Percentiles rank a stretch among this genome's conserved stretches.
Evolutionary conservation across 495 filamentous ascomycete species (phyloP).

Genomic region (Podospora fimiseda): DNA sequence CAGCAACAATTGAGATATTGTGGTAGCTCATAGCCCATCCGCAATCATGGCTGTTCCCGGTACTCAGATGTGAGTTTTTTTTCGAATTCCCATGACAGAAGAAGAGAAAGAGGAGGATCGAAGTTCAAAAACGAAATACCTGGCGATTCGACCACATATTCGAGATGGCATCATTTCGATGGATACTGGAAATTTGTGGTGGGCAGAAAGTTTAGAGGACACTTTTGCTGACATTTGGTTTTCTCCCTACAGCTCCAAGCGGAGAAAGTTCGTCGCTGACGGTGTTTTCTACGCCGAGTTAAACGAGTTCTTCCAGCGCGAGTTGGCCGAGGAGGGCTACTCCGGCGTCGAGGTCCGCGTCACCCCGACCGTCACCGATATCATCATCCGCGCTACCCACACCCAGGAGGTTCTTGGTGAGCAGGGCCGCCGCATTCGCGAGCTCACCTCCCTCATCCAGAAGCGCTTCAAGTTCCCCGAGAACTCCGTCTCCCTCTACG

Average conservation of each 20-base stretch:
- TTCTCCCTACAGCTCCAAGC: conserved; percentile 67
- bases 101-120: no score
- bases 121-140: no score
- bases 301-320: conserved; percentile 99
- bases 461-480: conserved; percentile 99
- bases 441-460: conserved; percentile 99
- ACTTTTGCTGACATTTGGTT: conserved; percentile 16
- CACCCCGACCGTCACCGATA: conserved; percentile 98
- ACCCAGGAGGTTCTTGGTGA: conserved; percentile 99
- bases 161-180: conserved; percentile 3
- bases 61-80: conserved; percentile 52
- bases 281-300: conserved; percentile 99
- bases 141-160: not conserved
- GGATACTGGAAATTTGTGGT: conserved; percentile 1
- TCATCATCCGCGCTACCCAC: conserved; percentile 99
- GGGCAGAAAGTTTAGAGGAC: not conserved
- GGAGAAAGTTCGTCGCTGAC: conserved; percentile 99
- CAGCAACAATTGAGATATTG: conserved; percentile 22
- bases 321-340: conserved; percentile 99
- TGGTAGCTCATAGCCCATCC: conserved; percentile 25
- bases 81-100: not conserved
- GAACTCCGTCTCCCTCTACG: conserved; percentile 99
- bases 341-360: conserved; percentile 99
- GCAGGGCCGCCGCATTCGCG: conserved; percentile 98
- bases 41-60: conserved; percentile 47